Conservation (phyloP, 1,284 basidiomycete species). For the Cronartium quercuum region DNA sequence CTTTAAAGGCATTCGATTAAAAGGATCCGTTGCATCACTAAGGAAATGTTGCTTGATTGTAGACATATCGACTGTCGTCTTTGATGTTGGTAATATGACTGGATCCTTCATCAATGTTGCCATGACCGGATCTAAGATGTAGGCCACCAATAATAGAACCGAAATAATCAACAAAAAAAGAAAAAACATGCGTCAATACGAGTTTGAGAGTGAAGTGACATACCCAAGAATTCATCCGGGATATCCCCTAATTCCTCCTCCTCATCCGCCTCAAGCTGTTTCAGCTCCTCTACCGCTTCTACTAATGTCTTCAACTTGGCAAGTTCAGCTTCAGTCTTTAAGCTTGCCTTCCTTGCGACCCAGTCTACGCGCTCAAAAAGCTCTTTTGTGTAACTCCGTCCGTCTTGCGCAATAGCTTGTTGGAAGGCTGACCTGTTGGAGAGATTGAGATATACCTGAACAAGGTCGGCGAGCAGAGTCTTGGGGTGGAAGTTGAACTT, state of each 20-base stretch:
- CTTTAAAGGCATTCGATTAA: constrained; percentile 67
- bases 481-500: constrained; percentile 85
- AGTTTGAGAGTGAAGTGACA: constrained; percentile 42
- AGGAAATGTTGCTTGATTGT: constrained; percentile 94
- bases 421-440: constrained; percentile 73
- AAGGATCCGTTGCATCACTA: constrained; percentile 83
- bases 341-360: constrained; percentile 60
- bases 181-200: neutral
- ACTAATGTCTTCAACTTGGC: constrained; percentile 67
- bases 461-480: constrained; percentile 72
- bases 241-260: constrained; percentile 82
- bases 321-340: constrained; percentile 78
- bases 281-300: constrained; percentile 74
- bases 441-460: constrained; percentile 87
- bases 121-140: constrained; percentile 77
- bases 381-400: constrained; percentile 78
- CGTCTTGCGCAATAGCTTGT: constrained; percentile 84
- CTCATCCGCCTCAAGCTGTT: constrained; percentile 70
- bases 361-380: constrained; percentile 74
- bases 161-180: constrained; percentile 41
- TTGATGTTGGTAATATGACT: constrained; percentile 80
- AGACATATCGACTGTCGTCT: constrained; percentile 71
- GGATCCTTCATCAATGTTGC: constrained; percentile 93
- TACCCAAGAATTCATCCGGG: constrained; percentile 91
- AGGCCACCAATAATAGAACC: neutral